Evolutionary conservation across 2,329 filamentous ascomycete species (phyloP).

Genomic region (Verticillium zaregamsianum): DNA sequence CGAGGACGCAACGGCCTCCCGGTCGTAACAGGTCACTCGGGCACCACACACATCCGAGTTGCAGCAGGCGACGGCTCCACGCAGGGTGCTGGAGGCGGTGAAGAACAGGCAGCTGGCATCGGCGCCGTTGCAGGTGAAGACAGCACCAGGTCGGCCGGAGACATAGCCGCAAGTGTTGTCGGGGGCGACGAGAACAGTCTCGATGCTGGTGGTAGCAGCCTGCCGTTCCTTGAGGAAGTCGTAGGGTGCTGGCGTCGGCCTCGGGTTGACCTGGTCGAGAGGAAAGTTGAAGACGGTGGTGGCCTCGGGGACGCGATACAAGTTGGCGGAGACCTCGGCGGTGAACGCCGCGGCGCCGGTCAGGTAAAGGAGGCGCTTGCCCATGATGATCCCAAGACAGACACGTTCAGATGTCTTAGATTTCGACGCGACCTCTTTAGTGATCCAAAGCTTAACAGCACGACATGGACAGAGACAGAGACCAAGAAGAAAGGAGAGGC

Average conservation of each 20-base stretch:
- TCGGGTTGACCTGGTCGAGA: slow-evolving; percentile 30
- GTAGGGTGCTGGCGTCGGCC: slow-evolving; percentile 35
- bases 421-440: background rate
- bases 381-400: slow-evolving; percentile 14
- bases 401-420: background rate
- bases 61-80: slow-evolving; percentile 41
- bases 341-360: slow-evolving; percentile 21
- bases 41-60: slow-evolving; percentile 27
- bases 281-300: slow-evolving; percentile 28
- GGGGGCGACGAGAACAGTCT: slow-evolving; percentile 38
- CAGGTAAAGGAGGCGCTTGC: slow-evolving; percentile 17
- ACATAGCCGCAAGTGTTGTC: slow-evolving; percentile 50
- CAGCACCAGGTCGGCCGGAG: slow-evolving; percentile 31
- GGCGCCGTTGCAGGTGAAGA: slow-evolving; percentile 31
- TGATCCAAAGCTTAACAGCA: background rate
- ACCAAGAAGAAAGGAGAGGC: background rate
- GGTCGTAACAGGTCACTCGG: slow-evolving; percentile 34
- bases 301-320: slow-evolving; percentile 27
- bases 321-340: slow-evolving; percentile 28
- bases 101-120: slow-evolving; percentile 35
- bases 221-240: slow-evolving; percentile 25
- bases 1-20: slow-evolving; percentile 23
- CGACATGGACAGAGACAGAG: background rate
- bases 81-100: slow-evolving; percentile 18
- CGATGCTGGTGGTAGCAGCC: slow-evolving; percentile 16